Evolutionary conservation across 208 protist species (phyloP).

Genomic region (Tetramitus jugosus): DNA sequence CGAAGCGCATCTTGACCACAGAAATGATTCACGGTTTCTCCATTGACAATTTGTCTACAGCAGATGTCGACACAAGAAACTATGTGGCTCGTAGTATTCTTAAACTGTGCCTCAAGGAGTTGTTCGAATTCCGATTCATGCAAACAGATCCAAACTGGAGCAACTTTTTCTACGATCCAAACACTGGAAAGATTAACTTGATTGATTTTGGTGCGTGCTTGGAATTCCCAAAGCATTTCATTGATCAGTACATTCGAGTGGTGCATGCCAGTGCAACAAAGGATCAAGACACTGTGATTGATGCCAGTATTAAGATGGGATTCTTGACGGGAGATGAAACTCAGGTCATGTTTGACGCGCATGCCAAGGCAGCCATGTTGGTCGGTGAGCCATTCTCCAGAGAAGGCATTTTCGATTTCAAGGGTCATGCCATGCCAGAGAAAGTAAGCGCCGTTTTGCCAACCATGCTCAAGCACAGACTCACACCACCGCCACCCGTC

Average conservation of each 20-base stretch:
- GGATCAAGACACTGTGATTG: slow-evolving; percentile 63
- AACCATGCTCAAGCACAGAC: slow-evolving; percentile 78
- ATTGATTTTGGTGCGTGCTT: slow-evolving; percentile 88
- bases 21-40: slow-evolving; percentile 46
- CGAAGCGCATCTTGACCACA: slow-evolving; percentile 39
- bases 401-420: slow-evolving; percentile 69
- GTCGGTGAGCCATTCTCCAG: slow-evolving; percentile 75
- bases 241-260: slow-evolving; percentile 76
- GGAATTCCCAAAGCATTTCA: slow-evolving; percentile 64
- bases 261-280: slow-evolving; percentile 66
- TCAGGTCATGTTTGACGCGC: slow-evolving; percentile 75
- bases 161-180: slow-evolving; percentile 84
- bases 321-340: slow-evolving; percentile 87
- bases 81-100: slow-evolving; percentile 68
- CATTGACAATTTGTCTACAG: slow-evolving; percentile 37
- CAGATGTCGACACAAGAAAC: slow-evolving; percentile 55
- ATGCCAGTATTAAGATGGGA: slow-evolving; percentile 73
- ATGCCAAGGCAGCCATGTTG: slow-evolving; percentile 67
- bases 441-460: slow-evolving; percentile 69
- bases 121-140: slow-evolving; percentile 90
- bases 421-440: slow-evolving; percentile 59
- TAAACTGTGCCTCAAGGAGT: slow-evolving; percentile 65
- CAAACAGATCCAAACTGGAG: slow-evolving; percentile 92
- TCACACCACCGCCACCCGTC: slow-evolving; percentile 68
- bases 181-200: slow-evolving; percentile 52